Conservation (phyloP, 1,284 basidiomycete species). For the Pulveroboletus ridleyi region DNA sequence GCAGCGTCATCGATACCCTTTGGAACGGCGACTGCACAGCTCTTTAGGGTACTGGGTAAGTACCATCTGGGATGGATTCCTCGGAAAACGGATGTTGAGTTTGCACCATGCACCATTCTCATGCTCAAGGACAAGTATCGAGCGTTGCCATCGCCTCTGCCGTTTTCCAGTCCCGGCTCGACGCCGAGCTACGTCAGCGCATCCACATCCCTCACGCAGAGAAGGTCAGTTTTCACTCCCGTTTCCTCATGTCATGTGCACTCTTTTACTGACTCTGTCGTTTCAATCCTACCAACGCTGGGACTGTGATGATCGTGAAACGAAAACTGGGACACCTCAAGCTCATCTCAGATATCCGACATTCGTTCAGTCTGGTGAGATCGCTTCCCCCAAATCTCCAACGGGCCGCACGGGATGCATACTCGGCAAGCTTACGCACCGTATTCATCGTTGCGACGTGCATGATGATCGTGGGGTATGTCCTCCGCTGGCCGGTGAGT, state of each 20-base stretch:
- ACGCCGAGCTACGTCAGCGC: slow-evolving; percentile 23
- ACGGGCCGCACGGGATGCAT: slow-evolving; percentile 20
- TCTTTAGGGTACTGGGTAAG: slow-evolving; percentile 24
- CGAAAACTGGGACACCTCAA: background rate
- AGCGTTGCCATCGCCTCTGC: slow-evolving; percentile 29
- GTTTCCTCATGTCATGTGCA: background rate
- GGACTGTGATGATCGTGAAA: background rate
- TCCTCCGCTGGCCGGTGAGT: slow-evolving; percentile 21
- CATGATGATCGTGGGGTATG: slow-evolving; percentile 11
- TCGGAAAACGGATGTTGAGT: background rate
- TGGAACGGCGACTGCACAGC: slow-evolving; percentile 19
- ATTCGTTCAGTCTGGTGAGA: slow-evolving; percentile 18
- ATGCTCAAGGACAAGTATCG: slow-evolving; percentile 23
- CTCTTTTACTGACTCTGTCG: background rate
- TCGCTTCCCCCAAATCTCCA: slow-evolving; percentile 21
- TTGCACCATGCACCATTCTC: too few relatives aligned
- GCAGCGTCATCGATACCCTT: slow-evolving; percentile 13
- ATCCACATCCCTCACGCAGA: slow-evolving; percentile 23
- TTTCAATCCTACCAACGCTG: background rate
- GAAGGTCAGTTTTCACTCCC: slow-evolving; percentile 8
- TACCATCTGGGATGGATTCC: background rate
- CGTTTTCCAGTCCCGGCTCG: slow-evolving; percentile 29
- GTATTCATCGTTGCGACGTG: slow-evolving; percentile 22
- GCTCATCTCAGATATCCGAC: slow-evolving; percentile 22
- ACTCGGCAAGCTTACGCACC: slow-evolving; percentile 17